Base-by-base conservation (phyloP, 352 stramenopile species). In the Chrysophaeum taylorii region DNA sequence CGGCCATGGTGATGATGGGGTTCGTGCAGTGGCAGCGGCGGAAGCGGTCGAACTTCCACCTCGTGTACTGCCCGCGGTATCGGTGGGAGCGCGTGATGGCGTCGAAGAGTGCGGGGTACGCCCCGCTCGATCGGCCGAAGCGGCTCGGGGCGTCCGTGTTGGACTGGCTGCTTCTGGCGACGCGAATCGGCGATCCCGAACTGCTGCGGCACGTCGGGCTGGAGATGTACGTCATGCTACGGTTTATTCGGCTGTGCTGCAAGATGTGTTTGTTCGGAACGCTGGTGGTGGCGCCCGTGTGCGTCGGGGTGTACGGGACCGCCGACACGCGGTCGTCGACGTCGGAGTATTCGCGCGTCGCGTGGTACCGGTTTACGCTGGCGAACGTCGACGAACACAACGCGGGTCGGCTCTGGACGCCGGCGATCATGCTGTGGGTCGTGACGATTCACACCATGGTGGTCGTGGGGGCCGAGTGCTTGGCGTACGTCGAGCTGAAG, bases 161-260 rank as follows among this genome's bases (percentile, higher is more conserved):
- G 14, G 50, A 62, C 50, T 62, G 50, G 50, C 25, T 62, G 2
- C 23, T 9, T n/a, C n/a, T n/a, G 2, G 23, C 50, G 23, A n/a
- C n/a, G 25, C 9, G 1, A 2, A 14, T 37, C 23, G 50, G 38
- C 5, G 50, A 62, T 31, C 9, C 2, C 25, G 25, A 38, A 4
- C 14, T 62, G 27, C 27, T 62, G 25, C 14, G 25, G 7, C 50
- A 62, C 50, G 23, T 9, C 15, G 50, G 50, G 27, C 50, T 62
- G 27, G 50, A 62, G 50, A 62, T 62, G 50, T 62, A 62, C 50
- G 25, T 62, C 27, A 39, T 37, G 27, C 23, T 62, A 1, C 50
- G 50, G 25, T 62, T 62, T 31, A 36, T n/a, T 2, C 50, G 50
- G 27, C 50, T 38, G 4, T 62, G 50, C 50, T 31, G 35, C 15